A percentile compares a stretch with the other conserved stretches of the same genome.
These are phyloP conservation scores for Hypsizygus ulmarius DNA, from an alignment of 1,284 basidiomycete species.

Conservation along the genomic window DNA sequence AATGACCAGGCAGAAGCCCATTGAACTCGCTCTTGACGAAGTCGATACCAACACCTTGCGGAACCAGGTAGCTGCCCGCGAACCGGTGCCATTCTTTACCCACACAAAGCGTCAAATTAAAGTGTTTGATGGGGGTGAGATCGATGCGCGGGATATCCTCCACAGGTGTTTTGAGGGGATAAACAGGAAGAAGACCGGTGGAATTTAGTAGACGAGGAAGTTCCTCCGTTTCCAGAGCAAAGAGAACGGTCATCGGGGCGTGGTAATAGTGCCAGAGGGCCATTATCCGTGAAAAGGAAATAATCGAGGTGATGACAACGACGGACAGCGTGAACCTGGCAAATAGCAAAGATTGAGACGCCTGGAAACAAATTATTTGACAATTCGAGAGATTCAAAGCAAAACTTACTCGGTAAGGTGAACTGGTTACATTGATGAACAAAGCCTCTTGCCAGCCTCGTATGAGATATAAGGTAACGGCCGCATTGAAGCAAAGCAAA, in stretches of 20 bases:
- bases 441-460: constrained; percentile 83
- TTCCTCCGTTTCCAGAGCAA: constrained; percentile 75
- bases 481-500: constrained; percentile 91
- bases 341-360: constrained; percentile 76
- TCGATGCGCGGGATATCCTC: constrained; percentile 65
- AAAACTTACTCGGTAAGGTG: constrained; percentile 74
- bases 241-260: constrained; percentile 77
- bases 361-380: constrained; percentile 44
- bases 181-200: constrained; percentile 60
- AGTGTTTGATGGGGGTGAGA: constrained; percentile 63
- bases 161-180: constrained; percentile 38
- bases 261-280: constrained; percentile 91
- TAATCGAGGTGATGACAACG: constrained; percentile 57
- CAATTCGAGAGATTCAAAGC: constrained; percentile 5
- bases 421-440: constrained; percentile 74
- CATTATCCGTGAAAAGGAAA: constrained; percentile 79
- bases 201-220: constrained; percentile 77
- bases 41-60: constrained; percentile 76
- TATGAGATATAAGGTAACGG: constrained; percentile 78
- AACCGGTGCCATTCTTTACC: constrained; percentile 98
- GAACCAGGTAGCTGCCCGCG: constrained; percentile 87
- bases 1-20: constrained; percentile 87
- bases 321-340: constrained; percentile 72
- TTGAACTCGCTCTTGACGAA: constrained; percentile 91
- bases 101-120: constrained; percentile 82